Evolutionary conservation across 2,329 filamentous ascomycete species (phyloP).

Genomic region (Fusarium subglutinans): DNA sequence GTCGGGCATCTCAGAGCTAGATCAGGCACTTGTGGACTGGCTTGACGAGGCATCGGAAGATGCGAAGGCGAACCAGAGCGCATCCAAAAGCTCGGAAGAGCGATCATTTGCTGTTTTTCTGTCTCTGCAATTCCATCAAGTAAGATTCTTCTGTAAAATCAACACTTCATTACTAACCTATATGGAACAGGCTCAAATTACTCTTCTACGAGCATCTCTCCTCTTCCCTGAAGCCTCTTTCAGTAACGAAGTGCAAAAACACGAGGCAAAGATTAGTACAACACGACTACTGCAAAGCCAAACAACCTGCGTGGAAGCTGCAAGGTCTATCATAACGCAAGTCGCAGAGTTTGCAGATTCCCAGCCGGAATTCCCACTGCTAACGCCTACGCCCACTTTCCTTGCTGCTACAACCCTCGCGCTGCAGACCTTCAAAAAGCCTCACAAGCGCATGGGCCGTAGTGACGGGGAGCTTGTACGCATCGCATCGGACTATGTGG

Average conservation of each 20-base stretch:
- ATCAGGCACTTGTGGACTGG: conserved; percentile 34
- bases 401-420: conserved; percentile 31
- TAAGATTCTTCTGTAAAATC: not conserved
- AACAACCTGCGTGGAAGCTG: conserved; percentile 33
- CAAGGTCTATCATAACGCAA: conserved; percentile 32
- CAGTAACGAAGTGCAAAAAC: conserved; percentile 20
- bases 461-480: conserved; percentile 34
- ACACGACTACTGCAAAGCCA: conserved; percentile 29
- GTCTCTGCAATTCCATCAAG: conserved; percentile 33
- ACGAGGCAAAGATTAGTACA: conserved; percentile 23
- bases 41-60: conserved; percentile 16
- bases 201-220: conserved; percentile 29
- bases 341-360: conserved; percentile 33
- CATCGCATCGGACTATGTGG: conserved; percentile 22
- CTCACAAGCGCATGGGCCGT: conserved; percentile 36
- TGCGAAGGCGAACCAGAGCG: conserved; percentile 8
- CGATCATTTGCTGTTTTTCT: conserved; percentile 20
- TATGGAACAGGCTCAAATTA: conserved; percentile 24
- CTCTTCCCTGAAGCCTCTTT: conserved; percentile 33
- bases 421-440: conserved; percentile 35
- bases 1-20: conserved; percentile 20
- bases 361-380: conserved; percentile 16
- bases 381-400: conserved; percentile 28
- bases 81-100: conserved; percentile 1
- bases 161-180: accelerated